A percentile compares a stretch with the other conserved stretches of the same genome.
Evolutionary conservation across 768 basidiomycete species (phyloP).

Genomic region (Gloeopeniophorella convolvens): DNA sequence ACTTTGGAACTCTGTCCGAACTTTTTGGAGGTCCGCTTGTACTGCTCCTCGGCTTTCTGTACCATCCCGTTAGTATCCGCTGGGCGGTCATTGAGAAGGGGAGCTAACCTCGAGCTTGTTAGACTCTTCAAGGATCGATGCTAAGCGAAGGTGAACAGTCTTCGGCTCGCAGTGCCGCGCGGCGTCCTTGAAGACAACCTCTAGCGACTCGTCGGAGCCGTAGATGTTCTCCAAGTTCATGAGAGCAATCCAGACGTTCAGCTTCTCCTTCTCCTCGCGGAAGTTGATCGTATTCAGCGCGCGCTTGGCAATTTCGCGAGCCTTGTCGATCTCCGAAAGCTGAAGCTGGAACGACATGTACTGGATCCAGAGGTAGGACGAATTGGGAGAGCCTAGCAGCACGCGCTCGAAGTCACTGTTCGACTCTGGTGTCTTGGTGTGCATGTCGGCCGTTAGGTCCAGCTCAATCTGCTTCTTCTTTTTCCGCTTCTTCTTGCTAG

Average conservation of each 20-base stretch:
- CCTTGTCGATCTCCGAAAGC: conserved; percentile 94
- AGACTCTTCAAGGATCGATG: conserved; percentile 77
- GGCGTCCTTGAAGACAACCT: conserved; percentile 85
- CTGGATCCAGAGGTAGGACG: conserved; percentile 97
- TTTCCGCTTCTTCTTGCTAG: conserved; percentile 57
- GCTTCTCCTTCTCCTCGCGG: conserved; percentile 91
- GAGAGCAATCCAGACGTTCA: conserved; percentile 96
- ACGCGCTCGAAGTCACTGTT: conserved; percentile 92
- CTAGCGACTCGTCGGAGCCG: conserved; percentile 76
- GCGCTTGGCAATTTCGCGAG: conserved; percentile 76
- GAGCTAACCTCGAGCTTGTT: conserved; percentile 67
- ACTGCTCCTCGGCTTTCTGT: conserved; percentile 92
- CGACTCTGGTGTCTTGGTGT: conserved; percentile 79
- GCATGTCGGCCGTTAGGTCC: conserved; percentile 84
- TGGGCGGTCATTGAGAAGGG: background rate
- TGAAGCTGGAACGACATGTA: conserved; percentile 99
- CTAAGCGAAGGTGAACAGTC: conserved; percentile 78
- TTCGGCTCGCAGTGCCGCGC: conserved; percentile 88
- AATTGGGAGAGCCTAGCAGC: conserved; percentile 90
- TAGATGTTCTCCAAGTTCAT: conserved; percentile 93
- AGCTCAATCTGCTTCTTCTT: conserved; percentile 67
- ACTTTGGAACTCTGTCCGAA: conserved; percentile 90
- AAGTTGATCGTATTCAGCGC: conserved; percentile 87
- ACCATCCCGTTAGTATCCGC: background rate
- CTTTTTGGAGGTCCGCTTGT: conserved; percentile 85